A percentile compares a stretch with the other conserved stretches of the same genome.
Conservation (phyloP, 192 early-diverging fungal species). For the Dissophora ornata region DNA sequence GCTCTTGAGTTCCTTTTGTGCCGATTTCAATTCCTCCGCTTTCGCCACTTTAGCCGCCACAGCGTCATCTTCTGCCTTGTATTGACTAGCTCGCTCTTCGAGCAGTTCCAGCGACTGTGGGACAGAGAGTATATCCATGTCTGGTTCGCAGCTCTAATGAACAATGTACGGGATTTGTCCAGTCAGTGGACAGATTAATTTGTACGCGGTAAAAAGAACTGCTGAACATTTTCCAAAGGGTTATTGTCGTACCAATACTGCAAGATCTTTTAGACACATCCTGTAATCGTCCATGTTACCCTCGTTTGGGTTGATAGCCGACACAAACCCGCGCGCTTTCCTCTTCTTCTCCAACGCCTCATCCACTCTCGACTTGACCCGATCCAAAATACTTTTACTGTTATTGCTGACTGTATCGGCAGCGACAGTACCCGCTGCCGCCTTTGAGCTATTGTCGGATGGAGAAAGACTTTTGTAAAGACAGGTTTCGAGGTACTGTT, state of each 20-base stretch:
- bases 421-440: background rate
- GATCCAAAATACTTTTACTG: constrained; percentile 23
- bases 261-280: constrained; percentile 18
- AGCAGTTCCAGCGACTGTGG: constrained; percentile 16
- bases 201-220: too few species aligned
- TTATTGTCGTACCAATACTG: constrained; percentile 3
- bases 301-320: constrained; percentile 3
- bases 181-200: too few species aligned
- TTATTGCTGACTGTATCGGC: too few species aligned
- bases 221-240: background rate
- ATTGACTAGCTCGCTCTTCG: background rate
- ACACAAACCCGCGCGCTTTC: constrained; percentile 14
- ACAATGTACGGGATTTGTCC: too few species aligned
- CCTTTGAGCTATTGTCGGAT: background rate
- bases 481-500: constrained; percentile 25
- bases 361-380: constrained; percentile 14
- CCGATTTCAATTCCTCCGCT: background rate
- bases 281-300: constrained; percentile 9
- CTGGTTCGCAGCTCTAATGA: constrained; percentile 31
- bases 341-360: constrained; percentile 21
- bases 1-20: background rate
- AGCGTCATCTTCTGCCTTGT: background rate
- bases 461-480: background rate
- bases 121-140: constrained; percentile 14
- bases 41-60: background rate